A percentile compares a stretch with the other conserved stretches of the same genome.
Evolutionary conservation across 2,329 filamentous ascomycete genomes (phyloP).

Genomic region (Rhinocladiella similis): DNA sequence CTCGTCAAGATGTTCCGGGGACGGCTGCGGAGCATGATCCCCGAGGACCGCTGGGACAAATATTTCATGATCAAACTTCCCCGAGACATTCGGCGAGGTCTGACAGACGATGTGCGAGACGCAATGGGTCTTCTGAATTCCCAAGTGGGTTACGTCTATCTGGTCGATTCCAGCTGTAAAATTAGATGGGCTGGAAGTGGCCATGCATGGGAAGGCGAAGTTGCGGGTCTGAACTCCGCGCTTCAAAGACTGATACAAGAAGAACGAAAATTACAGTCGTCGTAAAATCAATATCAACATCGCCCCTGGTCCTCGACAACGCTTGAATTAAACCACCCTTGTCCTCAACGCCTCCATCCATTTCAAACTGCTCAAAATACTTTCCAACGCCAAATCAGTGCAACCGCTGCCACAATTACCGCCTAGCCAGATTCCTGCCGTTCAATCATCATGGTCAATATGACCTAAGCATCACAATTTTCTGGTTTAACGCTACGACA

Average conservation of each 20-base stretch:
- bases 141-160: constrained; percentile 91
- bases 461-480: constrained; percentile 19
- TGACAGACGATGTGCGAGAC: constrained; percentile 58
- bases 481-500: constrained; percentile 17
- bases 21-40: constrained; percentile 49
- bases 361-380: neutral
- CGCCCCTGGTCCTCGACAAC: neutral
- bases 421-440: constrained; percentile 2
- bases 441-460: neutral
- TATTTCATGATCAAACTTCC: constrained; percentile 58
- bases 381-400: neutral
- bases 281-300: constrained; percentile 7
- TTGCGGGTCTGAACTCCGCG: constrained; percentile 44
- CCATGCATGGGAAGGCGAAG: constrained; percentile 41
- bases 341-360: neutral
- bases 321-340: neutral
- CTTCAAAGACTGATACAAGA: constrained; percentile 44
- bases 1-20: constrained; percentile 57
- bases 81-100: constrained; percentile 43
- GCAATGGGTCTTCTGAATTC: constrained; percentile 74
- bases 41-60: constrained; percentile 52
- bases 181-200: constrained; percentile 90
- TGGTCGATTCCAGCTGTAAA: constrained; percentile 82
- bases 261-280: constrained; percentile 32
- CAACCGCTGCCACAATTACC: constrained; percentile 3